Base-by-base conservation (phyloP, 2,329 filamentous ascomycete species). In the Dactylonectria estremocensis region DNA sequence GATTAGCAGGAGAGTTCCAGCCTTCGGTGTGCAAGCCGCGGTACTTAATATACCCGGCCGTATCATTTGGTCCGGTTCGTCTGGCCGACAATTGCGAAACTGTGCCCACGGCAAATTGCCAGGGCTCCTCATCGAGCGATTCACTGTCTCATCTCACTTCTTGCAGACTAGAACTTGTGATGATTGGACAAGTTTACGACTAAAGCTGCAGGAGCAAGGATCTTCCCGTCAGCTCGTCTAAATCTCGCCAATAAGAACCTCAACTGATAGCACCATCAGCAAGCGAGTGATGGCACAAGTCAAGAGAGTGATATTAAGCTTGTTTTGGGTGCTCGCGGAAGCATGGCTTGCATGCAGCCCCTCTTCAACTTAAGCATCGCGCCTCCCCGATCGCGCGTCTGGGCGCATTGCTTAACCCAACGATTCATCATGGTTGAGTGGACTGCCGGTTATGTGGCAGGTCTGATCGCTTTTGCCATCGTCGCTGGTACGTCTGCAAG, bases 401-500 rank as follows among this genome's bases (percentile, higher is more conserved):
- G 52, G 37, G 33, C 18, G 55, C 35, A 37, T 24, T 35, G 35
- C 40, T 55, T 28, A 18, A 46, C 22, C 22, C n/a, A 20, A 50
- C 53, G 31, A 45, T 43, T 58, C 62, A 50, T 14, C 54, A 74
- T 74, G 71, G 43, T 55, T 43, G 69, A 74, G 31, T 37, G 75
- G 16, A 74, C 74, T 1, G 67, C 71, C 16, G 74, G 74, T 46
- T 71, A 74, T 35, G 69, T 74, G 40, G 74, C 74, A 28, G 72
- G 74, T 67, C 66, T 76, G 13, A 76, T 76, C 53, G 74, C 73
- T 48, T 68, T 71, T 46, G 66, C 61, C 45, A 64, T 75, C 14
- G 69, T 75, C 18, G 49, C 67, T 33, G 72, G 72, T 76, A 68
- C 53, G 72, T 55, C 52, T 13, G 5, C 22, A 22, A n/a, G 14